Evolutionary conservation across 2,329 filamentous ascomycete genomes (phyloP).

Genomic region (Colletotrichum sp.): DNA sequence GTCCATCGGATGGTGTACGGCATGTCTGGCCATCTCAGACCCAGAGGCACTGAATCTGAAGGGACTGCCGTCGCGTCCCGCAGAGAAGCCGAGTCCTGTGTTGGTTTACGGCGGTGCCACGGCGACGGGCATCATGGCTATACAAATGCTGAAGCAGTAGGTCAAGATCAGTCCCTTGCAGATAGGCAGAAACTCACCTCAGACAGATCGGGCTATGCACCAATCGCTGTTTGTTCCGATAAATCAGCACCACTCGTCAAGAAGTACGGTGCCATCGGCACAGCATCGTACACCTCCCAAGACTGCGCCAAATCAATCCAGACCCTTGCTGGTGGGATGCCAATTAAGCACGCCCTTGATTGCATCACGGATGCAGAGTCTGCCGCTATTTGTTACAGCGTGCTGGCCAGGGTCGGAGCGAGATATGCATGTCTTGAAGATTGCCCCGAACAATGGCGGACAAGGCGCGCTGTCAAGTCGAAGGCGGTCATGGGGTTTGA

Average conservation of each 20-base stretch:
- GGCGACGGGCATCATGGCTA: constrained; percentile 31
- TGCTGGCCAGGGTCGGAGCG: constrained; percentile 31
- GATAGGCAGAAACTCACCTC: neutral
- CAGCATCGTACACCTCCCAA: neutral
- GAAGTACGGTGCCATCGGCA: neutral
- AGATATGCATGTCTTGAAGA: constrained; percentile 36
- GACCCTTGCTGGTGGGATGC: neutral
- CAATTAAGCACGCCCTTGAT: neutral
- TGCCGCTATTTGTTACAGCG: constrained; percentile 26
- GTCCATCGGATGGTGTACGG: constrained; percentile 28
- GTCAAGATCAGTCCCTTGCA: neutral
- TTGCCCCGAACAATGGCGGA: constrained; percentile 23
- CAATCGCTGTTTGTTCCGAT: neutral
- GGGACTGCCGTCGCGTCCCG: constrained; percentile 11
- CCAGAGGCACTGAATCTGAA: neutral
- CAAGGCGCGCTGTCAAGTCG: constrained; percentile 26
- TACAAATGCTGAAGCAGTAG: constrained; percentile 30
- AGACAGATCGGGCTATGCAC: neutral
- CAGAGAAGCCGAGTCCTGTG: constrained; percentile 25
- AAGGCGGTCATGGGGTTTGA: constrained; percentile 27
- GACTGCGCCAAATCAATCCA: neutral
- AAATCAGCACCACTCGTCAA: neutral
- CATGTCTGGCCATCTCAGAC: neutral
- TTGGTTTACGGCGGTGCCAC: constrained; percentile 34
- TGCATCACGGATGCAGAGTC: neutral